Evolutionary conservation across 2,329 filamentous ascomycete genomes (phyloP), one percentile per base, ranked within the genome.

Genomic region (Neofusicoccum kwambonambiense): DNA sequence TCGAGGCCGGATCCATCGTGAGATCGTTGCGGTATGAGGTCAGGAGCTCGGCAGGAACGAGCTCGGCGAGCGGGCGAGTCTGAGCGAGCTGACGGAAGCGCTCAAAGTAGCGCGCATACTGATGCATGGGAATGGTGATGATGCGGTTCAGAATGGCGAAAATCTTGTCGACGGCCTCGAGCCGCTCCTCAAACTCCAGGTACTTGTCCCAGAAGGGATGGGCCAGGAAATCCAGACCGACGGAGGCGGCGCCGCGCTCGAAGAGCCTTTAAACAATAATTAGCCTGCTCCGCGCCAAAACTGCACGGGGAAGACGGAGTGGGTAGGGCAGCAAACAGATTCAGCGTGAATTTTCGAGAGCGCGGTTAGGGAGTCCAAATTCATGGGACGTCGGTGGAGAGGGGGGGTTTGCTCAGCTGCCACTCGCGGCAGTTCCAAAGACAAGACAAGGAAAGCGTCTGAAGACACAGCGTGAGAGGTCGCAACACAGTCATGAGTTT

Each of bases 151-250:
- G 84, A 64, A 99, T 92, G 45, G 87, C 87, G 71, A 96, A 96
- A 63, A 97, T 91, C 72, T 88, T 92, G 37, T 96, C 91, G 13
- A 90, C 87, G 0, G 90, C 88, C 72, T 97, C 93, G 67, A 94
- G 84, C 1, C 93, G 90, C 76, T 97, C 93, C 76, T 98, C 95
- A 73, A 96, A 98, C 75, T 98, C 95, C 68, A 99, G 87, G 74
- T 97, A 99, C 79, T 97, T 98, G 78, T 99, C 95, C 95, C 95
- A 99, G 80, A 99, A 97, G 1, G 93, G 93, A 75, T 97, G 93
- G 2, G 93, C 90, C 35, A 97, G 84, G 75, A 97, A 99, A 78
- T 99, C 95, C 17, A 98, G 85, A 15, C 95, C 95, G 45, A 97
- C 93, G 71, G 87, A 89, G 35, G 86, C 85, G 34, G 92, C 91